Evolutionary conservation across 306 rosid species (phyloP).

Genomic region (Alnus rubra): DNA sequence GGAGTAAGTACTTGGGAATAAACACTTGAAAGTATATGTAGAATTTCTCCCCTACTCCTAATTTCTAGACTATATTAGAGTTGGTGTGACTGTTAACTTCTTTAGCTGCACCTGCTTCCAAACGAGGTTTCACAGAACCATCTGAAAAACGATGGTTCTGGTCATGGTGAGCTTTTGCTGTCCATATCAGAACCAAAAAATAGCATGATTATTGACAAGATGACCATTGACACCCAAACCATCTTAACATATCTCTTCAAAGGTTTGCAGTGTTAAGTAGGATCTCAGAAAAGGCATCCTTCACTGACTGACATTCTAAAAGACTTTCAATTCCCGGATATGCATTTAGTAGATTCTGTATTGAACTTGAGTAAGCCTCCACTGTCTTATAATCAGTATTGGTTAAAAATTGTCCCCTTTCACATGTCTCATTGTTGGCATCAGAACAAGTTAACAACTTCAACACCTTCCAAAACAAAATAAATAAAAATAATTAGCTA

Average conservation of each 20-base stretch:
- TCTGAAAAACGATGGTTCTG: slow-evolving; percentile 25
- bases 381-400: slow-evolving; percentile 29
- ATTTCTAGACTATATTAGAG: slow-evolving; percentile 6
- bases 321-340: slow-evolving; percentile 60
- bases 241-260: slow-evolving; percentile 43
- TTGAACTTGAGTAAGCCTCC: slow-evolving; percentile 50
- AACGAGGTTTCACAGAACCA: slow-evolving; percentile 43
- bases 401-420: slow-evolving; percentile 28
- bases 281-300: slow-evolving; percentile 61
- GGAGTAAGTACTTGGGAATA: no score
- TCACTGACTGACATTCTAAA: slow-evolving; percentile 55
- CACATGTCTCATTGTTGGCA: slow-evolving; percentile 35
- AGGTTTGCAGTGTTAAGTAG: slow-evolving; percentile 59
- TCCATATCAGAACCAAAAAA: slow-evolving; percentile 52
- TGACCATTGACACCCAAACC: slow-evolving; percentile 46
- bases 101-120: slow-evolving; percentile 34
- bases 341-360: slow-evolving; percentile 53
- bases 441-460: slow-evolving; percentile 45
- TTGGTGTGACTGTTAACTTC: slow-evolving; percentile 11
- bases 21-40: no score
- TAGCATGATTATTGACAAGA: slow-evolving; percentile 47
- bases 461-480: slow-evolving; percentile 44
- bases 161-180: slow-evolving; percentile 29
- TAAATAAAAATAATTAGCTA: not conserved
- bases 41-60: not conserved